Base-by-base conservation (phyloP, 2,329 filamentous ascomycete genomes). In the Pseudogymnoascus sp. region DNA sequence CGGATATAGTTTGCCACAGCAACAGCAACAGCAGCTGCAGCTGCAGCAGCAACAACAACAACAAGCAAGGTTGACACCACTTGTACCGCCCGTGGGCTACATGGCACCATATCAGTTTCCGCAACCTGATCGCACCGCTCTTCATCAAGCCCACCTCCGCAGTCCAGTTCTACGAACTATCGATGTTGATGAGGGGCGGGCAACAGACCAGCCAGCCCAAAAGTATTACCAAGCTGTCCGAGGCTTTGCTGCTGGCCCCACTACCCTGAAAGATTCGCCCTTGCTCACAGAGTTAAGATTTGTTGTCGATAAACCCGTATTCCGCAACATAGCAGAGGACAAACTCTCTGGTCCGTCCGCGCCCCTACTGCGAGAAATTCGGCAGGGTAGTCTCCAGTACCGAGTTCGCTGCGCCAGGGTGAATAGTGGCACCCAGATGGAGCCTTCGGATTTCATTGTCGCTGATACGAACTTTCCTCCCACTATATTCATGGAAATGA, bases 391-490 rank as follows among this genome's bases (percentile, higher is more conserved):
- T 60, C 74, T 82, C 4, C 81, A 85, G 37, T 87, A 87, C 70
- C 88, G 91, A 14, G 70, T 96, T 21, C 86, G 90, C 8, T 88
- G 89, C 70, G 83, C 88, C 68, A 68, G 72, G 59, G 63, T 69
- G n/a, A 70, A 68, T 11, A 60, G 62, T 31, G 61, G 66, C 33
- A 62, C 66, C 29, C 68, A 56, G 7, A 77, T 78, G 64, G 66
- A 71, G 4, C 65, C 68, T 4, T 63, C 73, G 6, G 74, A 77
- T 1, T 96, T 91, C 91, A 78, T 82, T 5, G 78, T 80, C 1
- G 74, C 78, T n/a, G 82, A 88, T 35, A 88, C 83, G 5, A 71
- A 74, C 21, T 97, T 91, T 92, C 90, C 91, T 0, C 78, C 82
- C 37, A 82, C 84, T 61, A 79, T 91, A 0, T 90, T 87, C 65